These are phyloP conservation scores for Hymenoscyphus infarciens DNA, from an alignment of 2,329 filamentous ascomycete genomes.

Conservation along the genomic window DNA sequence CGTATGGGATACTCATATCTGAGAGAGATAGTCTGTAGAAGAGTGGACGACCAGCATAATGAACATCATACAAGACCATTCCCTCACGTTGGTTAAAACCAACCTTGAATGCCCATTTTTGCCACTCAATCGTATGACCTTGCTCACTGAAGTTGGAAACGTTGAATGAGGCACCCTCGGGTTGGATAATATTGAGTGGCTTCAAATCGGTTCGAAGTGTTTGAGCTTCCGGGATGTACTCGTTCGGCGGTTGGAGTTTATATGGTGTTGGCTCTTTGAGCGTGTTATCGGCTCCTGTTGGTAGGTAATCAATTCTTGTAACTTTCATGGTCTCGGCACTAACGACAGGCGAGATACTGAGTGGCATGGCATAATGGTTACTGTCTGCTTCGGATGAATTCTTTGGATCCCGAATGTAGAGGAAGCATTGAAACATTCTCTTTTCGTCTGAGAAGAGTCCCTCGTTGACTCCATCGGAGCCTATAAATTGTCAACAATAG, in stretches of 20 bases:
- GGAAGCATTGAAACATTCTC: constrained; percentile 59
- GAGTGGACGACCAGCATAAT: constrained; percentile 58
- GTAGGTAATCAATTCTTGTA: constrained; percentile 65
- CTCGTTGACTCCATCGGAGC: constrained; percentile 49
- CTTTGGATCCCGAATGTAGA: constrained; percentile 61
- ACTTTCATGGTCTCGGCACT: constrained; percentile 60
- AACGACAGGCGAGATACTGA: constrained; percentile 63
- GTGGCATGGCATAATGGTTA: constrained; percentile 66
- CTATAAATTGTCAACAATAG: constrained; percentile 31
- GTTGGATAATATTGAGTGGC: constrained; percentile 61
- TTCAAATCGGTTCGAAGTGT: constrained; percentile 58
- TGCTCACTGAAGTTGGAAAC: constrained; percentile 48
- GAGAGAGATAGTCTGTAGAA: constrained; percentile 65
- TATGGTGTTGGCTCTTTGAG: constrained; percentile 53
- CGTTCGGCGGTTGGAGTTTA: constrained; percentile 53
- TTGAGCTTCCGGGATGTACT: constrained; percentile 64
- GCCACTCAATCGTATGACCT: constrained; percentile 58
- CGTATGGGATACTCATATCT: constrained; percentile 59
- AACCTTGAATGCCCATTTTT: constrained; percentile 61
- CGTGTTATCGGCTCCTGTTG: constrained; percentile 61
- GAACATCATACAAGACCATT: constrained; percentile 64
- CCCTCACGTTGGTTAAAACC: constrained; percentile 63
- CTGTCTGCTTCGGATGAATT: constrained; percentile 59
- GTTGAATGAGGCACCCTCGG: constrained; percentile 60
- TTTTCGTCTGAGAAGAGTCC: constrained; percentile 42